Base-by-base conservation (phyloP, 192 early-diverging fungal genomes). In the Spizellomyces punctatus region DNA sequence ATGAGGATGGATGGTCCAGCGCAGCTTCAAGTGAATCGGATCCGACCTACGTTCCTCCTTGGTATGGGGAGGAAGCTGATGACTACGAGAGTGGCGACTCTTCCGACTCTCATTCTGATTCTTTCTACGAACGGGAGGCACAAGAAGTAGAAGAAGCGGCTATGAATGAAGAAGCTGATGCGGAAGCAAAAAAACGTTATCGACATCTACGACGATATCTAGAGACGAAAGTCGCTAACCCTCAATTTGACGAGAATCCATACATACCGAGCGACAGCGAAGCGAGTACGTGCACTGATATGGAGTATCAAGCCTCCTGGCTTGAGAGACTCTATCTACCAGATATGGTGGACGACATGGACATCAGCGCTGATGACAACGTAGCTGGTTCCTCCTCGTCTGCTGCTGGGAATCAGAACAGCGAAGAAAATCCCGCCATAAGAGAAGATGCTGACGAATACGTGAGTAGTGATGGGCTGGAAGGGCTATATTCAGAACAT, bases 381-480 rank as follows among this genome's bases (percentile, higher is more conserved):
- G n/a, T n/a, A n/a, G n/a, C n/a, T n/a, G n/a, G n/a, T n/a, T n/a
- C n/a, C n/a, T n/a, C n/a, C n/a, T n/a, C n/a, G n/a, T n/a, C n/a
- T n/a, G n/a, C n/a, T n/a, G n/a, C n/a, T n/a, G n/a, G n/a, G n/a
- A n/a, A n/a, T n/a, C n/a, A n/a, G n/a, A n/a, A n/a, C n/a, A n/a
- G n/a, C n/a, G n/a, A n/a, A n/a, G n/a, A n/a, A n/a, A n/a, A n/a
- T n/a, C n/a, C n/a, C n/a, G n/a, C n/a, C n/a, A n/a, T n/a, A n/a
- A n/a, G n/a, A n/a, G n/a, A n/a, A n/a, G 50, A n/a, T n/a, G 50
- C 50, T 52, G 50, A 52, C 50, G 50, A 52, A 52, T 52, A n/a
- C 50, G 10, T n/a, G 50, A 52, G 50, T 52, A 52, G 10, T n/a
- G 50, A 52, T 52, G n/a, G 50, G 50, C 50, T 52, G 50, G 50